Evolutionary conservation across 805 yeast species (phyloP).

Genomic region (Kodamaea laetipori): DNA sequence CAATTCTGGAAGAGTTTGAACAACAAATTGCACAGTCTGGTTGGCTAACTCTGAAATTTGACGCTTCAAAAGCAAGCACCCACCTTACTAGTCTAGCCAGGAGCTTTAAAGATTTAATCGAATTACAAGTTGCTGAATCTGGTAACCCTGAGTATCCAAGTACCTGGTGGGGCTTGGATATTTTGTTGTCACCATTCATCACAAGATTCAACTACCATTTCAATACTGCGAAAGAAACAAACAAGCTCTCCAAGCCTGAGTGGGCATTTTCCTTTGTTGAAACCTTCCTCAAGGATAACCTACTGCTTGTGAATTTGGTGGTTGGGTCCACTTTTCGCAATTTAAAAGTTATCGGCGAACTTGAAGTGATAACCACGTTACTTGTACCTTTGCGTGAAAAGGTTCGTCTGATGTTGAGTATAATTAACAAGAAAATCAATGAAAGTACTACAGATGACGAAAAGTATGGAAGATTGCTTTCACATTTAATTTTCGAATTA

Average conservation of each 20-base stretch:
- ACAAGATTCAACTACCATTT: conserved; percentile 64
- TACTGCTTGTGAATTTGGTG: conserved; percentile 41
- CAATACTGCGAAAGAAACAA: conserved; percentile 56
- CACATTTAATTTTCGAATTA: conserved; percentile 61
- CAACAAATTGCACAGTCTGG: conserved; percentile 4
- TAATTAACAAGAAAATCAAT: conserved; percentile 27
- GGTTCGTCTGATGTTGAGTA: conserved; percentile 28
- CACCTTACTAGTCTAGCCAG: conserved; percentile 1
- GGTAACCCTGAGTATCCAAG: conserved; percentile 26
- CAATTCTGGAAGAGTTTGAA: conserved; percentile 16
- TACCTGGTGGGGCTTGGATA: conserved; percentile 53
- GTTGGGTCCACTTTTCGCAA: conserved; percentile 35
- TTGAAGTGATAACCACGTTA: conserved; percentile 47
- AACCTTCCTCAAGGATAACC: conserved; percentile 42
- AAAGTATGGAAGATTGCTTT: conserved; percentile 49
- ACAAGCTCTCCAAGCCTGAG: conserved; percentile 68
- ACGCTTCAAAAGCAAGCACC: conserved; percentile 8
- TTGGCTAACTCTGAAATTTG: conserved; percentile 11
- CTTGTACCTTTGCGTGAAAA: conserved; percentile 50
- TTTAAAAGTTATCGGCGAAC: conserved; percentile 31
- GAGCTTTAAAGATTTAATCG: conserved; percentile 2
- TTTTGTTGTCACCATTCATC: conserved; percentile 47
- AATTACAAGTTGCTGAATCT: conserved; percentile 1
- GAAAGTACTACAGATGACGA: conserved; percentile 26
- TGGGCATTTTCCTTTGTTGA: conserved; percentile 61